phyloP scores from a whole-genome alignment of 2,329 filamentous ascomycete genomes.

The Fusarium armeniacum region DNA sequence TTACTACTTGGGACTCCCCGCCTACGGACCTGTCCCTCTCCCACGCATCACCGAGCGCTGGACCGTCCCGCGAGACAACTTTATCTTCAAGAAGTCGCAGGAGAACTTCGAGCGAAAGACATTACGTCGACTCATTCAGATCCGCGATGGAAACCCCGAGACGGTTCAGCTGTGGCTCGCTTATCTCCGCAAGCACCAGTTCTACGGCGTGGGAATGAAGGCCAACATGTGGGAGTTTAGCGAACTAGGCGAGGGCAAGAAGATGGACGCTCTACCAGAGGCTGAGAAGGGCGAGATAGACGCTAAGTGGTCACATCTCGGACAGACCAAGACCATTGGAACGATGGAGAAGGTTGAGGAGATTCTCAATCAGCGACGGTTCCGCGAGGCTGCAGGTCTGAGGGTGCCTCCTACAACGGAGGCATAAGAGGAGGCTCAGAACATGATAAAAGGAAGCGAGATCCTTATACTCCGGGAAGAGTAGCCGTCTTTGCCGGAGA shows the following conservation, averaged over 20 bases:
- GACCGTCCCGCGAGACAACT: constrained; percentile 90
- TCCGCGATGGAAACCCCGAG: constrained; percentile 91
- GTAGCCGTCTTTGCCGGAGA: constrained; percentile 20
- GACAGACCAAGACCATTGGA: constrained; percentile 64
- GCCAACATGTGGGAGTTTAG: constrained; percentile 95
- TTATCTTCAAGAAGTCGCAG: constrained; percentile 97
- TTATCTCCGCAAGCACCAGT: constrained; percentile 91
- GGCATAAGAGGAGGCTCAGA: constrained; percentile 17
- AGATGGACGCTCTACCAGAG: constrained; percentile 46
- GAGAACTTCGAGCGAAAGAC: constrained; percentile 98
- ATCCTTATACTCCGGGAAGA: constrained; percentile 15
- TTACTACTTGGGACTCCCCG: constrained; percentile 91
- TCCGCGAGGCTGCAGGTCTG: constrained; percentile 56
- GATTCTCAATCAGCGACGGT: constrained; percentile 66
- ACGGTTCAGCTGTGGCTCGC: constrained; percentile 92
- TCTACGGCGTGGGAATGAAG: constrained; percentile 98
- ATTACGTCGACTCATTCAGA: constrained; percentile 86
- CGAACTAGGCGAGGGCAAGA: constrained; percentile 66
- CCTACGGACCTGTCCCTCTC: constrained; percentile 86
- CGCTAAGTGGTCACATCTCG: constrained; percentile 69
- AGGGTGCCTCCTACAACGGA: constrained; percentile 45
- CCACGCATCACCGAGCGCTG: constrained; percentile 91
- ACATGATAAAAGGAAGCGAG: background rate
- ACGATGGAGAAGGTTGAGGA: constrained; percentile 70
- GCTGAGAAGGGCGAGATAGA: constrained; percentile 56